A percentile compares a stretch with the other conserved stretches of the same genome.
phyloP scores from a whole-genome alignment of 2,329 filamentous ascomycete species.

The Penicillium digitatum region DNA sequence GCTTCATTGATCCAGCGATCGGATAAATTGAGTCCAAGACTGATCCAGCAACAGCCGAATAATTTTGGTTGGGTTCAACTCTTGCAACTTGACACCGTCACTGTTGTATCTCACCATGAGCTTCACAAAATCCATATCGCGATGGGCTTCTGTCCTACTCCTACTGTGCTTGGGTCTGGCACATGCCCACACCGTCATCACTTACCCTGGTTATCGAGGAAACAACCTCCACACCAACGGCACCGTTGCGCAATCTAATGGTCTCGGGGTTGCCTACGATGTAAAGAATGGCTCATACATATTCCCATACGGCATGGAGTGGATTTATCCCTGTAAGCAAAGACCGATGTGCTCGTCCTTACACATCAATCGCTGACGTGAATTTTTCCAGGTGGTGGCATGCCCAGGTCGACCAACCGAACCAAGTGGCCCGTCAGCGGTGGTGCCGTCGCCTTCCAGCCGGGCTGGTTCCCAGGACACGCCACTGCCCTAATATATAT shows the following conservation, averaged over 20 bases:
- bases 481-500: slow-evolving; percentile 77
- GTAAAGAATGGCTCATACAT: slow-evolving; percentile 42
- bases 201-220: slow-evolving; percentile 81
- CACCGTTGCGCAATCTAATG: slow-evolving; percentile 46
- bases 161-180: slow-evolving; percentile 39
- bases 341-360: neutral
- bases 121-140: slow-evolving; percentile 25
- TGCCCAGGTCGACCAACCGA: slow-evolving; percentile 71
- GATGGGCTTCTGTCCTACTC: slow-evolving; percentile 28
- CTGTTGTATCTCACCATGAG: slow-evolving; percentile 26
- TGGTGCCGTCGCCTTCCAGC: slow-evolving; percentile 84
- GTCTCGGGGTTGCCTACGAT: slow-evolving; percentile 45
- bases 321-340: slow-evolving; percentile 85
- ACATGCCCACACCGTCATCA: slow-evolving; percentile 68
- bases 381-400: slow-evolving; percentile 69
- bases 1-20: neutral
- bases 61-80: slow-evolving; percentile 1
- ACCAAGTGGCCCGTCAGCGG: slow-evolving; percentile 88
- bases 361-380: neutral
- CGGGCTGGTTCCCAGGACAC: slow-evolving; percentile 94
- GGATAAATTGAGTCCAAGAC: neutral
- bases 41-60: neutral
- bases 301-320: slow-evolving; percentile 89
- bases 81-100: slow-evolving; percentile 3
- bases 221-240: slow-evolving; percentile 78